Conservation (phyloP, 2,329 filamentous ascomycete species). For the Pestalotiopsis fici region DNA sequence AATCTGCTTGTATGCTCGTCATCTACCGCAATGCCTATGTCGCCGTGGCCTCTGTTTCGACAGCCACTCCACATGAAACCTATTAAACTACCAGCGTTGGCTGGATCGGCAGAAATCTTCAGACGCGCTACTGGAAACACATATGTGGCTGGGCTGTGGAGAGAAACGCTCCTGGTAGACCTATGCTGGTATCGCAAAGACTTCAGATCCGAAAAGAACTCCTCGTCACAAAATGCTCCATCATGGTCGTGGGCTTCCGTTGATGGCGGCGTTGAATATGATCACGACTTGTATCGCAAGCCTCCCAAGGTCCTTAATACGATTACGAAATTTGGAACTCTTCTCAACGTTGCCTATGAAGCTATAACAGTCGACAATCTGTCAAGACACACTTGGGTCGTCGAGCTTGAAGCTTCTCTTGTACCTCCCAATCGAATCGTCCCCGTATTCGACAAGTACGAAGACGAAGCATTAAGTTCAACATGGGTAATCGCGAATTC, state of each 20-base stretch:
- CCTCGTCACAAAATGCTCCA: background rate
- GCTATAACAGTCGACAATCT: background rate
- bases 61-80: background rate
- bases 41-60: background rate
- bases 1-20: background rate
- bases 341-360: background rate
- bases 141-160: background rate
- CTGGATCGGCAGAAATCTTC: background rate
- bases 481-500: too few relatives aligned
- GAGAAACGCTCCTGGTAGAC: background rate
- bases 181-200: background rate
- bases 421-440: background rate
- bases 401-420: background rate
- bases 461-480: background rate
- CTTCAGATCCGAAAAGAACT: background rate
- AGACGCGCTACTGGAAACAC: background rate
- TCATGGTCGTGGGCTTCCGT: background rate
- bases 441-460: background rate
- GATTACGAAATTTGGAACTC: background rate
- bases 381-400: background rate
- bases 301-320: background rate
- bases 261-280: background rate
- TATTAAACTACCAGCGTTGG: background rate
- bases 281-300: background rate
- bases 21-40: background rate